Conservation (phyloP, 495 filamentous ascomycete genomes). For the Saxophila tyrrhenica region DNA sequence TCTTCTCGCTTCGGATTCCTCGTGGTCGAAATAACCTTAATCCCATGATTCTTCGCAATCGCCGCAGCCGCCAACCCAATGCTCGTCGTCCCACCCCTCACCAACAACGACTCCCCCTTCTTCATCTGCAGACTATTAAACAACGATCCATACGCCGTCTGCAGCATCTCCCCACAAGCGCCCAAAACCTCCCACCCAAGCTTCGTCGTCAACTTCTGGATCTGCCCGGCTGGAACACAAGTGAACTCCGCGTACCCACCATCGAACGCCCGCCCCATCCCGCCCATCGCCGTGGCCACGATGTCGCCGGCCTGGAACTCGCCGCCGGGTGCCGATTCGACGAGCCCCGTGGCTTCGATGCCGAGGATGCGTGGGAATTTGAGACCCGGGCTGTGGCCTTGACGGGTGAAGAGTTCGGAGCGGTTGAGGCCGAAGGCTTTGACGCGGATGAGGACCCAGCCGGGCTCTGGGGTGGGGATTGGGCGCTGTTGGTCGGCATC, state of each 20-base stretch:
- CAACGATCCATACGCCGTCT: constrained; percentile 42
- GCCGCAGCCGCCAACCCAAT: constrained; percentile 39
- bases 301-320: constrained; percentile 31
- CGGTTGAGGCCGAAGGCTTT: constrained; percentile 44
- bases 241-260: constrained; percentile 47
- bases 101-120: constrained; percentile 35
- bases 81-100: constrained; percentile 42
- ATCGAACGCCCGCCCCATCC: constrained; percentile 40
- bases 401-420: constrained; percentile 44
- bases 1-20: constrained; percentile 27
- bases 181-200: constrained; percentile 35
- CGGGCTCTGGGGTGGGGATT: constrained; percentile 21
- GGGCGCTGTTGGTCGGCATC: constrained; percentile 3
- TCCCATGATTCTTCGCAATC: constrained; percentile 36
- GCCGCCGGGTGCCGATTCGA: constrained; percentile 27
- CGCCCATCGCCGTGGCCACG: constrained; percentile 43
- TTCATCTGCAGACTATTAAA: constrained; percentile 30
- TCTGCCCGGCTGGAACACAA: constrained; percentile 33
- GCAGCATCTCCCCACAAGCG: constrained; percentile 44
- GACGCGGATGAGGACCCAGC: constrained; percentile 38
- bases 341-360: constrained; percentile 41
- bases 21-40: constrained; percentile 32
- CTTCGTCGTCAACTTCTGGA: constrained; percentile 6
- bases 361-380: constrained; percentile 22
- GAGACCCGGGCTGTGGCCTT: constrained; percentile 37